These are phyloP conservation scores for Fusarium nurragi DNA, from an alignment of 2,329 filamentous ascomycete genomes.

Conservation along the genomic window DNA sequence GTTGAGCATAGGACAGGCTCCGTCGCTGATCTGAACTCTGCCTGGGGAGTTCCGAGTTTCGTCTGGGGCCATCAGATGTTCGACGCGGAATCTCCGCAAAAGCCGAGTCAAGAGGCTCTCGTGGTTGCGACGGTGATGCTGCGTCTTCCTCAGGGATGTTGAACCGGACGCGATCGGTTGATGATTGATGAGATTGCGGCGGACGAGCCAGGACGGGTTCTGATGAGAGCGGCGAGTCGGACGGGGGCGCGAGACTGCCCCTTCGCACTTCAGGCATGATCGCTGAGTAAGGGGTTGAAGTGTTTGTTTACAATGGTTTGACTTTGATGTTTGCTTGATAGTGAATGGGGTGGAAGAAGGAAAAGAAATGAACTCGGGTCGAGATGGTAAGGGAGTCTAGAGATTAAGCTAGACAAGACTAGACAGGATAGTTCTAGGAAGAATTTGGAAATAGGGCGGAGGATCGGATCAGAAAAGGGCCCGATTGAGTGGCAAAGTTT, in stretches of 20 bases:
- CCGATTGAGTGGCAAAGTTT: constrained; percentile 29
- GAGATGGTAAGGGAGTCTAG: background rate
- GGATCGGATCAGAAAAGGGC: constrained; percentile 1
- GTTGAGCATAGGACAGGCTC: constrained; percentile 50
- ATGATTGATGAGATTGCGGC: constrained; percentile 26
- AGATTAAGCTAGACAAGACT: constrained; percentile 9
- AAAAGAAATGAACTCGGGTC: background rate
- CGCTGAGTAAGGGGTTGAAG: background rate
- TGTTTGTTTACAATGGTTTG: background rate
- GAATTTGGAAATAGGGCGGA: constrained; percentile 1
- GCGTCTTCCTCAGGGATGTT: constrained; percentile 18
- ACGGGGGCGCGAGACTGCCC: constrained; percentile 39
- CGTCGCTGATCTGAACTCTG: constrained; percentile 42
- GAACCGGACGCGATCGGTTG: constrained; percentile 33
- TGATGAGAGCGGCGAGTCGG: constrained; percentile 36
- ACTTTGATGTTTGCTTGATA: background rate
- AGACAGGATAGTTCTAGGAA: background rate
- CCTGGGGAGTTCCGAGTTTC: constrained; percentile 37
- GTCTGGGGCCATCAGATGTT: constrained; percentile 25
- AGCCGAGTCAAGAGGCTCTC: constrained; percentile 25
- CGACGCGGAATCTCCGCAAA: constrained; percentile 40
- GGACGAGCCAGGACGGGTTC: constrained; percentile 19
- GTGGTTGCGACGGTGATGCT: constrained; percentile 8
- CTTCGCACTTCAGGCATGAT: constrained; percentile 47
- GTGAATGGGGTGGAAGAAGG: background rate